Evolutionary conservation across 306 rosid genomes (phyloP).

Genomic region (Prunus davidiana): DNA sequence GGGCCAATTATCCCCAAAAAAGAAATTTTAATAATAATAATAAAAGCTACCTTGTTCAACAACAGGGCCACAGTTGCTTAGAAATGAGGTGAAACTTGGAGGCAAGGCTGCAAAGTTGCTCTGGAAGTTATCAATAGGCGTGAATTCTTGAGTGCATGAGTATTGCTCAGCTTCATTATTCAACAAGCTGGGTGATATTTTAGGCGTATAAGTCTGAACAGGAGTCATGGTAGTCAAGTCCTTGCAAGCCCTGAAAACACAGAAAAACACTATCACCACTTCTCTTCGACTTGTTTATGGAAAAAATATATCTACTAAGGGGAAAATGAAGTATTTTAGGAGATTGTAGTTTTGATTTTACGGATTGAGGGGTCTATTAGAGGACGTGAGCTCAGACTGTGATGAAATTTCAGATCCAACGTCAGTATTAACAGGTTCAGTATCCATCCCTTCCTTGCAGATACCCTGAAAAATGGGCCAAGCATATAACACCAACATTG

Average conservation of each 20-base stretch:
- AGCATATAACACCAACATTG: slow-evolving; percentile 11
- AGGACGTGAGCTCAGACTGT: slow-evolving; percentile 58
- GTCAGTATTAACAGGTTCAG: slow-evolving; percentile 51
- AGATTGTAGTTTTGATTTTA: slow-evolving; percentile 20
- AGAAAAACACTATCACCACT: slow-evolving; percentile 19
- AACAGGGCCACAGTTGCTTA: slow-evolving; percentile 49
- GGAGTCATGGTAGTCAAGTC: not conserved
- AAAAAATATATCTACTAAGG: not conserved
- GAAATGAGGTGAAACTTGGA: slow-evolving; percentile 78
- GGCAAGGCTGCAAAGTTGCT: slow-evolving; percentile 59
- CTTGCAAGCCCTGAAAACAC: slow-evolving; percentile 45
- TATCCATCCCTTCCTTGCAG: slow-evolving; percentile 41
- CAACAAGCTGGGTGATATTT: slow-evolving; percentile 1
- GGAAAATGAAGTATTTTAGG: slow-evolving; percentile 6
- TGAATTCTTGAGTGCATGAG: slow-evolving; percentile 31
- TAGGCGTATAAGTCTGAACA: not conserved
- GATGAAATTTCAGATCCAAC: slow-evolving; percentile 60
- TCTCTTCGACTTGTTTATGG: slow-evolving; percentile 19
- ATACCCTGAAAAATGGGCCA: slow-evolving; percentile 47
- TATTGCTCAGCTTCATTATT: slow-evolving; percentile 31
- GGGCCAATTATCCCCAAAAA: slow-evolving; percentile 14
- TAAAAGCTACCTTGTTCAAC: slow-evolving; percentile 42
- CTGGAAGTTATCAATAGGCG: slow-evolving; percentile 33
- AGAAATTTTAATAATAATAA: not conserved
- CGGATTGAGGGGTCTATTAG: slow-evolving; percentile 48